Base-by-base conservation (phyloP, 306 rosid genomes). In the Geum urbanum region DNA sequence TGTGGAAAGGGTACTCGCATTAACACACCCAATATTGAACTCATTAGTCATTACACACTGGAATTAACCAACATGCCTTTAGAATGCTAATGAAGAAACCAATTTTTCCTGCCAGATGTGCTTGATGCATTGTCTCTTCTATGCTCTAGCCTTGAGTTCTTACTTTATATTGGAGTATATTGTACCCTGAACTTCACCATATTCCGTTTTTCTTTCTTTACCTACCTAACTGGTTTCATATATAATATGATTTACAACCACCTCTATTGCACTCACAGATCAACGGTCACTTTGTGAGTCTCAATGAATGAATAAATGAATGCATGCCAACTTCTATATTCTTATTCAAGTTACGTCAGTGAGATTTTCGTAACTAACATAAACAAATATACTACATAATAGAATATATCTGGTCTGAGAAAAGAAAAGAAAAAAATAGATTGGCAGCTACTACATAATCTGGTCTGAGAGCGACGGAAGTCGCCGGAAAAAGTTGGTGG, bases 391-490 rank as follows among this genome's bases (percentile, higher is more conserved):
- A 24, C 53, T 82, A 92, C 84, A 92, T 85, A 18, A n/a, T n/a
- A n/a, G n/a, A n/a, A n/a, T n/a, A n/a, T n/a, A 88, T 78, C 75
- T 90, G 97, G 69, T 90, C 98, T 41, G 96, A 1, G 2, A 63
- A 45, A 64, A 20, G 11, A 41, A 8, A 37, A 24, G 27, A 24
- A 24, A 24, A 24, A 24, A 24, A 24, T 24, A 24, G 27, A 24
- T 24, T 24, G 27, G 27, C 27, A 24, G 27, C 27, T 24, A 24
- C 53, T 82, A 92, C 84, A 92, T 85, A 18, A 88, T 78, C 75
- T 90, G 97, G 69, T 90, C 98, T 41, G 96, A 78, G 35, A 75
- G 81, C 0, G 98, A 83, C 0, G 96, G 97, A 6, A 92, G 80
- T 50, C 96, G 81, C 70, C 92, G 72, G 65, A 82, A 92, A 80